phyloP scores from a whole-genome alignment of 768 basidiomycete species.

The Tulasnella sp. region DNA sequence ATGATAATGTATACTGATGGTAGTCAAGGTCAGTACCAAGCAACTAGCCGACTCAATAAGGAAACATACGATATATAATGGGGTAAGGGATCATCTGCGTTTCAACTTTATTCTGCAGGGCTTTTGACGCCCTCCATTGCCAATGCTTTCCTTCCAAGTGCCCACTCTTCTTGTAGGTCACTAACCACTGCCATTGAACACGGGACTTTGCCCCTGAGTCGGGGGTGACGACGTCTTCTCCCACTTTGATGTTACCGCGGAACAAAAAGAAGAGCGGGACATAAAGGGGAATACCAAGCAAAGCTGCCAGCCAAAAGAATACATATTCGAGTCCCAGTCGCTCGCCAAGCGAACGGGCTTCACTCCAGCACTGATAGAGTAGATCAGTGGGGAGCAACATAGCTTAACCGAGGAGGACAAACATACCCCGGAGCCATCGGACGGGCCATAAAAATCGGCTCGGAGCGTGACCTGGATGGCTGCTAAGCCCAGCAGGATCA shows the following conservation, averaged over 20 bases:
- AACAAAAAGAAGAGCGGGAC: neutral
- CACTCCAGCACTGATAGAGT: neutral
- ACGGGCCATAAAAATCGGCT: too few relatives aligned
- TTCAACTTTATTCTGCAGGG: too few relatives aligned
- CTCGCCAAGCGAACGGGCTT: neutral
- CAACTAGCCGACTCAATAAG: neutral
- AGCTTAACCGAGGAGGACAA: neutral
- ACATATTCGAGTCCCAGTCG: neutral
- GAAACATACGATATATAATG: neutral
- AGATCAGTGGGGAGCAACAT: neutral
- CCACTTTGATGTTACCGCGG: too few relatives aligned
- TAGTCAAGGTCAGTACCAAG: neutral
- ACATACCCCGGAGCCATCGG: constrained; percentile 24
- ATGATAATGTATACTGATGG: constrained; percentile 21
- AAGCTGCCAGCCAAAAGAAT: too few relatives aligned
- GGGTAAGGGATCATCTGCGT: neutral
- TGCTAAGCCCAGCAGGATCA: constrained; percentile 19
- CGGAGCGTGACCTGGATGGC: too few relatives aligned
- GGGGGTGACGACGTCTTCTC: constrained; percentile 18
- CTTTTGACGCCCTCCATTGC: neutral
- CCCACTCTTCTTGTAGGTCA: constrained; percentile 33
- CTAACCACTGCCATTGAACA: constrained; percentile 32
- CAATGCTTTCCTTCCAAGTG: neutral
- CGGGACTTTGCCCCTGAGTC: neutral
- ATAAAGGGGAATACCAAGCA: too few relatives aligned